Conservation (phyloP, 2,329 filamentous ascomycete genomes). For the Sclerotinia sclerotiorum region DNA sequence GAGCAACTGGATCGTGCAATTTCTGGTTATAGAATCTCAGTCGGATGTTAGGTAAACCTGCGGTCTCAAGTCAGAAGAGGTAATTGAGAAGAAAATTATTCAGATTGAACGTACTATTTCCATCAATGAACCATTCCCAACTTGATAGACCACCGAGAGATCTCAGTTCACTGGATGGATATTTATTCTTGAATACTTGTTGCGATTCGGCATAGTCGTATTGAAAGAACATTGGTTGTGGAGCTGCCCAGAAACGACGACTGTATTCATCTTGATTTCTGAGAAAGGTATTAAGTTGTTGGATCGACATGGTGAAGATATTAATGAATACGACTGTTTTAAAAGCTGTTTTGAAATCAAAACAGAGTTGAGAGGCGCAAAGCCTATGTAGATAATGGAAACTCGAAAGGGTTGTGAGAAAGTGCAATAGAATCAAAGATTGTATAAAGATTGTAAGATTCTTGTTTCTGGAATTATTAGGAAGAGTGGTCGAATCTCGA, state of each 20-base stretch:
- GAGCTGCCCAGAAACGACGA: background rate
- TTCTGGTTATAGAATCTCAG: background rate
- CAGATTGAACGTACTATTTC: background rate
- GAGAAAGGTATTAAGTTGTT: background rate
- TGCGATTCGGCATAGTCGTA: conserved; percentile 18
- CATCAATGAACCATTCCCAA: conserved; percentile 18
- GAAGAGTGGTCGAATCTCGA: background rate
- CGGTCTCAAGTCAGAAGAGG: background rate
- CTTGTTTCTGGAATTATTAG: background rate
- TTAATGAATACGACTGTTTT: background rate
- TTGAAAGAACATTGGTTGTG: background rate
- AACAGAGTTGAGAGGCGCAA: background rate
- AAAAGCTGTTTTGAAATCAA: background rate
- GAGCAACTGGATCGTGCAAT: background rate
- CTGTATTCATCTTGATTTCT: background rate
- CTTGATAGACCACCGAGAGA: background rate
- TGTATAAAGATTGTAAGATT: background rate
- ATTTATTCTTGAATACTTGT: background rate
- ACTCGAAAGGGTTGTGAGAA: background rate
- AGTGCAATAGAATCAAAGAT: background rate
- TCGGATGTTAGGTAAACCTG: conserved; percentile 10
- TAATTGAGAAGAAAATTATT: background rate
- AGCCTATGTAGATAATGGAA: background rate
- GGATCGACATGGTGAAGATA: conserved; percentile 6
- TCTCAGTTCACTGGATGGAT: background rate